phyloP scores from a whole-genome alignment of 1,284 basidiomycete genomes.

The Ustilago nuda region DNA sequence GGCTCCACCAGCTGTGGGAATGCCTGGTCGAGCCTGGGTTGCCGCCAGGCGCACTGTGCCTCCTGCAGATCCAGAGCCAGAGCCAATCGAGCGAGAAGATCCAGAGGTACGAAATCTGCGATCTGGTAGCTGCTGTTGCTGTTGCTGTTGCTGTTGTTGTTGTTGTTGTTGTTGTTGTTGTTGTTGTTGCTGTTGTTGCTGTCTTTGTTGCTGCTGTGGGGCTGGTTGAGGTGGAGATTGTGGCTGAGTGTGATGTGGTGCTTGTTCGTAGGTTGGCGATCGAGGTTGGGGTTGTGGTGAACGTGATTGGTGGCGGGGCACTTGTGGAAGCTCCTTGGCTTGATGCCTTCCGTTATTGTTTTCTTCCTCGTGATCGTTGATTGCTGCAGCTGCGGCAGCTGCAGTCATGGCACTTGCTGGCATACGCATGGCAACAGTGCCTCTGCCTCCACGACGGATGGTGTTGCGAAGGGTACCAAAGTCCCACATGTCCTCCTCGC shows the following conservation, averaged over 20 bases:
- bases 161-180: slow-evolving; percentile 21
- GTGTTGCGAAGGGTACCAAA: slow-evolving; percentile 62
- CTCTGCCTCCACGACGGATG: slow-evolving; percentile 49
- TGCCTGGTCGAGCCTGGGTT: slow-evolving; percentile 42
- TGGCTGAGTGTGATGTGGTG: slow-evolving; percentile 22
- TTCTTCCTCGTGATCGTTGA: slow-evolving; percentile 26
- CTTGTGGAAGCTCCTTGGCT: slow-evolving; percentile 43
- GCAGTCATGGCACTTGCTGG: slow-evolving; percentile 52
- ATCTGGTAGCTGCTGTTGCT: slow-evolving; percentile 31
- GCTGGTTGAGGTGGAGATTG: slow-evolving; percentile 22
- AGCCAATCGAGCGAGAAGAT: slow-evolving; percentile 48
- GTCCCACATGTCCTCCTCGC: slow-evolving; percentile 62
- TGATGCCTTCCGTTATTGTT: slow-evolving; percentile 24
- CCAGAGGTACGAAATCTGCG: slow-evolving; percentile 40
- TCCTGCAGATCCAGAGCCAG: slow-evolving; percentile 51
- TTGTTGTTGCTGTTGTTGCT: slow-evolving; percentile 27
- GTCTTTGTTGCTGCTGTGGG: slow-evolving; percentile 20
- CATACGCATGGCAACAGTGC: slow-evolving; percentile 53
- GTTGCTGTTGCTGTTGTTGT: slow-evolving; percentile 25
- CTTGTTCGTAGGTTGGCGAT: slow-evolving; percentile 25
- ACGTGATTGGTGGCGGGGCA: slow-evolving; percentile 32
- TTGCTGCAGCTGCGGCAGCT: slow-evolving; percentile 32
- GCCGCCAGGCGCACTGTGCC: slow-evolving; percentile 56
- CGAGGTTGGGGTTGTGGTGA: slow-evolving; percentile 29
- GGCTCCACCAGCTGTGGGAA: slow-evolving; percentile 24